Conservation (phyloP, 2,329 filamentous ascomycete species). For the Bipolaris oryzae region DNA sequence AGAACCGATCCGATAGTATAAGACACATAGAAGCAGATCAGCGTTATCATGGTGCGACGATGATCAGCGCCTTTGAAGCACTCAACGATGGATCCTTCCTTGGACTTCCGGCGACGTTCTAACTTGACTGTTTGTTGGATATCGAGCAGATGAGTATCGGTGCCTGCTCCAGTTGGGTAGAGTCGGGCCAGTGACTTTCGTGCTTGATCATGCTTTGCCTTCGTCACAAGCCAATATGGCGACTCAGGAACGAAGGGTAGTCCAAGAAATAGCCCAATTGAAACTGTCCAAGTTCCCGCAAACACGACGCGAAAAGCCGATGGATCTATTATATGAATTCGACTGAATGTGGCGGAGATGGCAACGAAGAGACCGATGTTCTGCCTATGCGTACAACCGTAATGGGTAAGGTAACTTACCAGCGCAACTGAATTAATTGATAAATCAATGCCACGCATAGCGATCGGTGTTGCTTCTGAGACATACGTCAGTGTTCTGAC, state of each 20-base stretch:
- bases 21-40: not conserved
- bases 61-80: not conserved
- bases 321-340: not conserved
- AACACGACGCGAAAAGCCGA: constrained; percentile 3
- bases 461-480: not conserved
- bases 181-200: constrained; percentile 8
- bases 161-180: not conserved
- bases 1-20: not conserved
- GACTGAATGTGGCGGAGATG: not conserved
- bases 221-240: constrained; percentile 11
- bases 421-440: not conserved
- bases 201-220: constrained; percentile 8
- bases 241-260: constrained; percentile 14
- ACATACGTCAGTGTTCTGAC: not conserved
- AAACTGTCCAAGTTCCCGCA: constrained; percentile 10
- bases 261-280: not conserved
- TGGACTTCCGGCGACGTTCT: constrained; percentile 8
- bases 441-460: not conserved
- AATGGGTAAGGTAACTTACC: not conserved
- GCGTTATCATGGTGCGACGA: not conserved
- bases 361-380: not conserved
- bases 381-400: not conserved
- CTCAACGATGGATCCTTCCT: not conserved
- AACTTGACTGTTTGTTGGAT: not conserved
- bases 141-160: not conserved